phyloP scores from a whole-genome alignment of 2,329 filamentous ascomycete genomes.

The Fusarium torulosum region DNA sequence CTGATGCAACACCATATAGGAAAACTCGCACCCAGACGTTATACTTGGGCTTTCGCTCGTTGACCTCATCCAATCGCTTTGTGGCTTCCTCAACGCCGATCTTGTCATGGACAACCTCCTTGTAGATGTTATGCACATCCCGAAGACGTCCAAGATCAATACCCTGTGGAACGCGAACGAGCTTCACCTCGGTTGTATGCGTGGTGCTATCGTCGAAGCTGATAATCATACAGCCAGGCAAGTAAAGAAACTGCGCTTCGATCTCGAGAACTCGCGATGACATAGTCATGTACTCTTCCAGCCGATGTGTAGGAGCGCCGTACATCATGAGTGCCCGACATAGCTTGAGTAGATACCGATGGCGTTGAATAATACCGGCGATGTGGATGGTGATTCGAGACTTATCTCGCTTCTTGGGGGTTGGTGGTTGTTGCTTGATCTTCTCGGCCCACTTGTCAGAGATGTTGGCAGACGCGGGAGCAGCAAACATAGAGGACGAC shows the following conservation, averaged over 20 bases:
- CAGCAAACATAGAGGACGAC: conserved; percentile 65
- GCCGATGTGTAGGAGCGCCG: conserved; percentile 88
- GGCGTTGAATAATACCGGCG: conserved; percentile 78
- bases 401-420: conserved; percentile 55
- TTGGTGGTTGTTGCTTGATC: conserved; percentile 54
- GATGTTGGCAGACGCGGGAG: conserved; percentile 60
- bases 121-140: conserved; percentile 83
- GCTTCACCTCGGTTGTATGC: conserved; percentile 83
- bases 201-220: conserved; percentile 83
- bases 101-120: conserved; percentile 84
- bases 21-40: conserved; percentile 68
- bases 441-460: conserved; percentile 61
- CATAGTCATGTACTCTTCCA: conserved; percentile 94
- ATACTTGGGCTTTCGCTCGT: conserved; percentile 61
- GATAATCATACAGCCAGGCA: conserved; percentile 94
- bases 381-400: conserved; percentile 68
- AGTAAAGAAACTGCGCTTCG: conserved; percentile 88
- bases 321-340: conserved; percentile 90
- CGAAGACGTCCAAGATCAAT: conserved; percentile 80
- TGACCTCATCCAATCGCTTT: conserved; percentile 68
- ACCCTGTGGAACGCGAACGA: conserved; percentile 76
- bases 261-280: conserved; percentile 90
- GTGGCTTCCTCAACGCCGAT: conserved; percentile 79
- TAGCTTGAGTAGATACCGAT: conserved; percentile 85
- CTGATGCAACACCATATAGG: conserved; percentile 81